Evolutionary conservation across 345 rosid genomes (phyloP).

Genomic region (Rhodamnia rubescens): DNA sequence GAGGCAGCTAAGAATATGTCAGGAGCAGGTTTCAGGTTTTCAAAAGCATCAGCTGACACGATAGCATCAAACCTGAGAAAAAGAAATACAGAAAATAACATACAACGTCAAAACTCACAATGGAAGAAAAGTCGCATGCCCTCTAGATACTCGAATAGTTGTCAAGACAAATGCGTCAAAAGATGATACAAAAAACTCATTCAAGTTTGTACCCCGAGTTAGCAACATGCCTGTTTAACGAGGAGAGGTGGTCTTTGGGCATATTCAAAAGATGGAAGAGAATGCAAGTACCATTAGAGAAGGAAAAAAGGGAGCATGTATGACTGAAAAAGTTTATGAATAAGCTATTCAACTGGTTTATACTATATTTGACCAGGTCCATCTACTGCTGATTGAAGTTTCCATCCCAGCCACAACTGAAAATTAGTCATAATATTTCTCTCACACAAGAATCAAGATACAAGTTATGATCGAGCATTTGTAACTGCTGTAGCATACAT

Average conservation of each 20-base stretch:
- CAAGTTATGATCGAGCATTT: not conserved
- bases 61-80: conserved; percentile 83
- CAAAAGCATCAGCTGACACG: conserved; percentile 97
- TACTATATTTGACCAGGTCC: not conserved
- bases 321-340: not conserved
- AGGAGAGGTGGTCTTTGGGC: not conserved
- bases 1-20: conserved; percentile 96
- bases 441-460: not conserved
- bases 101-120: not conserved
- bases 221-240: not conserved
- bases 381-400: not conserved
- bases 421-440: not conserved
- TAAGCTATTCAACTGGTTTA: not conserved
- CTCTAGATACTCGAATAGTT: not conserved
- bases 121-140: not conserved
- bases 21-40: conserved; percentile 94
- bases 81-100: conserved; percentile 1
- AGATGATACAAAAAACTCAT: not conserved
- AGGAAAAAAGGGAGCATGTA: not conserved
- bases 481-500: conserved; percentile 32
- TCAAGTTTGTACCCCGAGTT: not conserved
- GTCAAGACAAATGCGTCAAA: not conserved
- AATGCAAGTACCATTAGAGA: not conserved
- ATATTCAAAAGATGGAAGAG: not conserved
- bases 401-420: not conserved